Base-by-base conservation (phyloP, 495 filamentous ascomycete genomes). In the Pseudevernia furfuracea region DNA sequence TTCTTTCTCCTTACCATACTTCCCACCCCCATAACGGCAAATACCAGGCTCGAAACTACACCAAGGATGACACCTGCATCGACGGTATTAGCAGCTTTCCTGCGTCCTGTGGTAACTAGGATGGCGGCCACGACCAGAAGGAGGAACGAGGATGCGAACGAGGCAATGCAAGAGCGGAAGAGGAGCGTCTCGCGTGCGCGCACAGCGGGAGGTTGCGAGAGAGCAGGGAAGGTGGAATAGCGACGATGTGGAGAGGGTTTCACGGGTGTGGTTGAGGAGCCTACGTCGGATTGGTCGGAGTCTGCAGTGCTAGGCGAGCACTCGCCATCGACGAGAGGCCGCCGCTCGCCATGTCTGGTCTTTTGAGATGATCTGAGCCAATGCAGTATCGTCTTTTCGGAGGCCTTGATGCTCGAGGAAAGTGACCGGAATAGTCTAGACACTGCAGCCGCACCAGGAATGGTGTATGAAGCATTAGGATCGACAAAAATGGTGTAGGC, bases 1-100 rank as follows among this genome's bases (percentile, higher is more conserved):
- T 76, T 75, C 52, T 74, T 71, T 36, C 78, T 74, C 58, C 79
- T 75, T 25, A 82, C 34, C 72, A 82, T 76, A 64, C 78, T 74
- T 9, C 79, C 80, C 15, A 85, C 69, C 10, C 77, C 85, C 21
- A 78, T 74, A 43, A 80, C 78, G 14, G 81, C 84, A 68, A 83
- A 80, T 60, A 82, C 74, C 32, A 86, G 68, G 59, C 79, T 81
- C 1, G 78, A 71, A 28, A 81, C 74, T n/a, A 85, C 82, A 14
- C 83, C 85, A 25, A 84, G 71, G 11, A 84, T 76, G 37, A 84
- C 83, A 28, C 84, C 86, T 3, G 78, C 79, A 63, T 87, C 84
- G 7, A 88, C 85, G 66, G 85, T 80, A 52, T 81, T 70, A 2
- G 75, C 73, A 61, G 81, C 74, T 69, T 78, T 81, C 61, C 80